These are phyloP conservation scores for Apiotrichum siamense DNA, from an alignment of 1,284 basidiomycete genomes.

Conservation along the genomic window DNA sequence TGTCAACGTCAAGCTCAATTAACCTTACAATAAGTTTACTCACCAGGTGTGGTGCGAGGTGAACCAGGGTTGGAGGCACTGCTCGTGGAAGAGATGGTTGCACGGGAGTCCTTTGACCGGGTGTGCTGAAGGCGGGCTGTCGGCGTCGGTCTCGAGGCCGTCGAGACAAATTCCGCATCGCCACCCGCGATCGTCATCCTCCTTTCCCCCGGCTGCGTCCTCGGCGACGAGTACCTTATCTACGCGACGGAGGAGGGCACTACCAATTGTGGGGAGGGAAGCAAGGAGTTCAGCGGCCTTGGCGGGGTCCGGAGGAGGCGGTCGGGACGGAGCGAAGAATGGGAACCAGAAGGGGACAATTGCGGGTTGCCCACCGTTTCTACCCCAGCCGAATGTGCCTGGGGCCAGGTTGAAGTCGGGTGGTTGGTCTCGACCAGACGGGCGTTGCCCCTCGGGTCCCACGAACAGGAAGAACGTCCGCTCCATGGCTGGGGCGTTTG, in stretches of 20 bases:
- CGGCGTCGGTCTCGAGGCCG: constrained; percentile 22
- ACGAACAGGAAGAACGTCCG: too few relatives aligned
- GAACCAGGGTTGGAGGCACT: constrained; percentile 45
- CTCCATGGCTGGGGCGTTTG: too few relatives aligned
- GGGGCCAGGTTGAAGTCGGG: too few relatives aligned
- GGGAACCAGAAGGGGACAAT: constrained; percentile 8
- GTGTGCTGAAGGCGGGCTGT: constrained; percentile 1
- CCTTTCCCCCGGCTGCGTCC: constrained; percentile 21
- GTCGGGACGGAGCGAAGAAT: constrained; percentile 1
- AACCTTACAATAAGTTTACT: constrained; percentile 9
- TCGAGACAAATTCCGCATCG: constrained; percentile 43
- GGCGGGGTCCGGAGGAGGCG: constrained; percentile 25
- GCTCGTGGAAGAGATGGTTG: constrained; percentile 45
- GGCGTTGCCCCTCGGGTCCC: too few relatives aligned
- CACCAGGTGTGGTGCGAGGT: constrained; percentile 42
- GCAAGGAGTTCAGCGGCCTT: constrained; percentile 40
- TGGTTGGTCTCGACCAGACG: too few relatives aligned
- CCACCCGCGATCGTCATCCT: constrained; percentile 30
- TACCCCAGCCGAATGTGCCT: too few relatives aligned
- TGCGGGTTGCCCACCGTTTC: too few relatives aligned
- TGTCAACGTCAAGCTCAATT: background rate
- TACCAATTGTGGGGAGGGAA: constrained; percentile 31
- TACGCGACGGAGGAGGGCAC: constrained; percentile 29
- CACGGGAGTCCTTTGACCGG: constrained; percentile 44
- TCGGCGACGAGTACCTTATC: constrained; percentile 36